These are phyloP conservation scores for Myxozyma nipponensis DNA, from an alignment of 805 yeast genomes.

Conservation along the genomic window DNA sequence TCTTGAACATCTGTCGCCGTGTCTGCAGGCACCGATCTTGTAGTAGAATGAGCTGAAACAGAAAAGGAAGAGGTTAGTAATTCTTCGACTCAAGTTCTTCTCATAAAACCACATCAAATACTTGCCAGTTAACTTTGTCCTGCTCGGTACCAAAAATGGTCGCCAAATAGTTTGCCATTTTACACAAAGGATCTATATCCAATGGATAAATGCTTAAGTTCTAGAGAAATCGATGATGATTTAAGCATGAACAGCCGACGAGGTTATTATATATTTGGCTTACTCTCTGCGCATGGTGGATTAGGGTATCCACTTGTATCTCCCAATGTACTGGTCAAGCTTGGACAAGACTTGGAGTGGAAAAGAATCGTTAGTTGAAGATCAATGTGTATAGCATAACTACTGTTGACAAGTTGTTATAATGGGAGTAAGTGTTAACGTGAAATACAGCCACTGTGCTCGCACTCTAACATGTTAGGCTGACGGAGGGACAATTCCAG, in stretches of 20 bases:
- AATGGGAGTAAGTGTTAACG: background rate
- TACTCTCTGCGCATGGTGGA: too few relatives aligned
- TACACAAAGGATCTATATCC: background rate
- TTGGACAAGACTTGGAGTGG: too few relatives aligned
- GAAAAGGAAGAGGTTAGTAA: conserved; percentile 7
- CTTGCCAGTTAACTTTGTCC: conserved; percentile 39
- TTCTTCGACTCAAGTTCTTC: background rate
- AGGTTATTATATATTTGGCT: too few relatives aligned
- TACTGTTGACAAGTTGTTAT: too few relatives aligned
- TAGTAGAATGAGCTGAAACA: conserved; percentile 50
- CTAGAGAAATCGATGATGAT: too few relatives aligned
- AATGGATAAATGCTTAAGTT: too few relatives aligned
- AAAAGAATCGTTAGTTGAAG: too few relatives aligned
- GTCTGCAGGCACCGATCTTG: conserved; percentile 90
- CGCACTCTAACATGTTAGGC: conserved; percentile 6
- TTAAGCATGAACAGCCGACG: too few relatives aligned
- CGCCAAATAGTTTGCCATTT: conserved; percentile 37
- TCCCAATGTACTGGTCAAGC: too few relatives aligned
- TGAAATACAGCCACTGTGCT: background rate
- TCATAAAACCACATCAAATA: background rate
- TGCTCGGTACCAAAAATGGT: conserved; percentile 40
- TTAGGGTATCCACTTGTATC: too few relatives aligned
- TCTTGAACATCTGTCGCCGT: conserved; percentile 82
- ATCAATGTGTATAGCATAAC: too few relatives aligned
- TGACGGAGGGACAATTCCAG: conserved; percentile 33